Evolutionary conservation across 805 yeast species (phyloP).

Genomic region (Candida manassasensis): DNA sequence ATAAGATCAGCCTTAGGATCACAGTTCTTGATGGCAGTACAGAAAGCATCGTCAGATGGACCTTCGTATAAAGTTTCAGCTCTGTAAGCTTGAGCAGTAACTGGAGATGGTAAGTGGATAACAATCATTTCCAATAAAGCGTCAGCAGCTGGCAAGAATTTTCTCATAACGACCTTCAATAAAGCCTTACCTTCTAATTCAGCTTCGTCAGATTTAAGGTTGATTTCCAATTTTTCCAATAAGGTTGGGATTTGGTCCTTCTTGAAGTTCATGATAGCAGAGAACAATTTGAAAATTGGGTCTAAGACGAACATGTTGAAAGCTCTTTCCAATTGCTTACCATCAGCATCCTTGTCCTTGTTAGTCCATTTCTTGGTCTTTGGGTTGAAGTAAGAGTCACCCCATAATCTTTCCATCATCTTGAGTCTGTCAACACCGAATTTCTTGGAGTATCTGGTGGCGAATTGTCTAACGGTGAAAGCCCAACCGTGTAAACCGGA

Average conservation of each 20-base stretch:
- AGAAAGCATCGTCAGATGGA: constrained; percentile 89
- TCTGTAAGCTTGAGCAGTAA: constrained; percentile 98
- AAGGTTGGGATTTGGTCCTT: constrained; percentile 92
- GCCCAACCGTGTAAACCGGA: constrained; percentile 99
- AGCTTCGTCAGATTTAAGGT: constrained; percentile 93
- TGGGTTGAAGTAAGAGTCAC: constrained; percentile 99
- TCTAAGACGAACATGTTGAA: constrained; percentile 98
- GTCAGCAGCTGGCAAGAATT: constrained; percentile 99
- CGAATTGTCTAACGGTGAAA: constrained; percentile 98
- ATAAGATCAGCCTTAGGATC: constrained; percentile 97
- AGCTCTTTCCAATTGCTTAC: constrained; percentile 95
- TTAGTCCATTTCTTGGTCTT: constrained; percentile 99
- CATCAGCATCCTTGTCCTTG: constrained; percentile 93
- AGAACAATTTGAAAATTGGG: constrained; percentile 97
- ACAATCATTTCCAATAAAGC: constrained; percentile 98
- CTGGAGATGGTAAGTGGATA: constrained; percentile 98
- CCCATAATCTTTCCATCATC: constrained; percentile 99
- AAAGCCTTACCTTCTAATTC: constrained; percentile 98
- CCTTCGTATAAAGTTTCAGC: constrained; percentile 99
- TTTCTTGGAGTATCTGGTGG: constrained; percentile 96
- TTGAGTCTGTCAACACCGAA: constrained; percentile 97
- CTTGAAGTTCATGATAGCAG: constrained; percentile 98
- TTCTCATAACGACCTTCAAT: constrained; percentile 97
- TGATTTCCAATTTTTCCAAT: constrained; percentile 89
- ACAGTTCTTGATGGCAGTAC: constrained; percentile 94